Evolutionary conservation across 192 early-diverging fungal genomes (phyloP), one percentile per base, ranked within the genome.

Genomic region (Coemansia sp.): DNA sequence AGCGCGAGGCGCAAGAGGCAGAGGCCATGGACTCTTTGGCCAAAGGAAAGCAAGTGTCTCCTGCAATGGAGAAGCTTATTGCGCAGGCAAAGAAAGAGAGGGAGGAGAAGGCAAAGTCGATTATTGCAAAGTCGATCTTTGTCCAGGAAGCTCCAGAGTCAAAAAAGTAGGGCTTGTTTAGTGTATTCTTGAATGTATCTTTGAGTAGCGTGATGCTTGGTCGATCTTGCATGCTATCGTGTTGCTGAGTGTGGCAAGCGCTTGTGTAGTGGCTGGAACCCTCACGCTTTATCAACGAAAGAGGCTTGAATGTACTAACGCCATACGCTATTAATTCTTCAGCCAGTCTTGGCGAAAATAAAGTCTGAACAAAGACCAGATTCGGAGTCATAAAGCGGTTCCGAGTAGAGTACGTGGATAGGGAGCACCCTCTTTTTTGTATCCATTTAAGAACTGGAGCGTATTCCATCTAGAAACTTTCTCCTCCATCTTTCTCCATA

Each of bases 1-100:
- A 69, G 56, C 62, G 53, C 24, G 66, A 79, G 53, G 71, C 76
- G 8, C 10, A 22, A 19, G 70, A 67, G 2, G 71, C 67, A 2
- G 70, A 79, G 35, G 57, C 37, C 2, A 25, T 47, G 6, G 66
- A 37, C 22, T 21, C 57, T 4, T 38, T 22, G 23, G 55, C 29
- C 51, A 50, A 64, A 39, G 50, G 39, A 17, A 53, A 37, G 21
- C 39, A 45, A 8, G 22, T 52, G 23, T 22, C 29, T 29, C 51
- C 51, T 1, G 51, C 51, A 12, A 17, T 53, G 51, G 51, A 53
- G 24, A 53, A 53, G 51, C 15, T 53, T 25, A 22, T 24, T 12
- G 51, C 51, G 0, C 15, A 11, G 51, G 22, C 24, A 12, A 21
- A 53, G 17, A 22, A 53, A 22, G 51, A 53, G 24, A 53, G 23